These are phyloP conservation scores for Mucor circinelloides DNA, from an alignment of 371 early-diverging fungal genomes.

Conservation along the genomic window DNA sequence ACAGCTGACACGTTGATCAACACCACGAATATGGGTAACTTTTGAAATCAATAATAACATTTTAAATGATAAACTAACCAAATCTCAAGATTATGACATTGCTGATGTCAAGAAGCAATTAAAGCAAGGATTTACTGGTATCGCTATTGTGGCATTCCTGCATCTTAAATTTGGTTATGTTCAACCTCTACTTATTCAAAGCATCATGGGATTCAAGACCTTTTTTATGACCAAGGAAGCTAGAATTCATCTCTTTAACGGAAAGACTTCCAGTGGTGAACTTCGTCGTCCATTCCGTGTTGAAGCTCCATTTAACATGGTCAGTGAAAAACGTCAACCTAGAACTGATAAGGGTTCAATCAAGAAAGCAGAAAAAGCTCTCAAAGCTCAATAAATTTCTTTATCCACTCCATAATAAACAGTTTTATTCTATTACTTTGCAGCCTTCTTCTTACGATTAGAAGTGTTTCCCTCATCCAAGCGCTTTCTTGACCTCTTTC, in stretches of 20 bases:
- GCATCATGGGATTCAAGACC: constrained; percentile 71
- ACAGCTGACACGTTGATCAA: constrained; percentile 32
- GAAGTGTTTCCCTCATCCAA: constrained; percentile 16
- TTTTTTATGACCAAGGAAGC: constrained; percentile 63
- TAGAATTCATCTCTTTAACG: constrained; percentile 67
- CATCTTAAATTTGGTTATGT: constrained; percentile 85
- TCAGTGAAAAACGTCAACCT: constrained; percentile 36
- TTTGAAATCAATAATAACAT: neutral
- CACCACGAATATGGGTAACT: constrained; percentile 42
- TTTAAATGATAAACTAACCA: neutral
- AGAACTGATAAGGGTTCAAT: constrained; percentile 46
- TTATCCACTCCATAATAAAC: neutral
- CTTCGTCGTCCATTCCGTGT: constrained; percentile 80
- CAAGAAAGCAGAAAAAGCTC: constrained; percentile 54
- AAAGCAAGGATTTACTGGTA: constrained; percentile 66
- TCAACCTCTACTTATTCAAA: constrained; percentile 84
- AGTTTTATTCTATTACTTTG: constrained; percentile 9
- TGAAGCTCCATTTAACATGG: constrained; percentile 61
- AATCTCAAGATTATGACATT: constrained; percentile 71
- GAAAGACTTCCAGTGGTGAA: constrained; percentile 69
- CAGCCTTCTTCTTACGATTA: constrained; percentile 25
- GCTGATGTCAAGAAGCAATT: constrained; percentile 69
- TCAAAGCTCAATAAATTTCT: constrained; percentile 32
- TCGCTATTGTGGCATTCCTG: constrained; percentile 72
- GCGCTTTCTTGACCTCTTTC: constrained; percentile 29